Evolutionary conservation across 2,329 filamentous ascomycete genomes (phyloP), one percentile per base, ranked within the genome.

Genomic region (Aspergillus caelatus): DNA sequence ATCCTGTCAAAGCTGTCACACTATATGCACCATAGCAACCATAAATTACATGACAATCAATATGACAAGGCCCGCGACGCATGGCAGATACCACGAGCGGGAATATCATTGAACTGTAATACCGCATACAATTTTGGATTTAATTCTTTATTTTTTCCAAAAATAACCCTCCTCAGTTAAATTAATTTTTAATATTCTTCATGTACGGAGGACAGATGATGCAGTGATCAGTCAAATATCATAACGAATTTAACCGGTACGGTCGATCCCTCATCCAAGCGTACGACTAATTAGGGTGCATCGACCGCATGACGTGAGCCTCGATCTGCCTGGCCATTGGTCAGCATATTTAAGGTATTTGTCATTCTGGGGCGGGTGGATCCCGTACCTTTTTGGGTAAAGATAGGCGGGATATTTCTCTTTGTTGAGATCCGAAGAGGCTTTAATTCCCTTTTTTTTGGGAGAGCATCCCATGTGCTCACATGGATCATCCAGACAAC

Each of bases 261-360:
- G 26, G 48, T 52, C 48, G 48, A 52, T 52, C 48, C 28, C n/a
- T 52, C 46, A 7, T 26, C 10, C 19, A 32, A 32, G 16, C 8
- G 26, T 14, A 23, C 19, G 43, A n/a, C 21, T 23, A 46, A 11
- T 23, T 10, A 12, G 21, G 21, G 21, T 46, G 21, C n/a, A 21
- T 65, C 54, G 63, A 58, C 55, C 54, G 45, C 62, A 65, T 66
- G 65, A 68, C 62, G 62, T 68, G 65, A 69, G 56, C 50, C 45
- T 19, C 46, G 45, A 55, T 57, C 34, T 10, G 3, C 19, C 19
- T 1, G 45, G 28, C 66, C 58, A 67, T 70, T 71, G 67, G 69
- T 50, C 30, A 10, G 62, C 30, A 52, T 62, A 64, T 60, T 61
- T 69, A 70, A 70, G 67, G 65, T 70, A 71, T 71, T 71, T 71